phyloP scores from a whole-genome alignment of 2,329 filamentous ascomycete species.

The Hymenoscyphus occultus region DNA sequence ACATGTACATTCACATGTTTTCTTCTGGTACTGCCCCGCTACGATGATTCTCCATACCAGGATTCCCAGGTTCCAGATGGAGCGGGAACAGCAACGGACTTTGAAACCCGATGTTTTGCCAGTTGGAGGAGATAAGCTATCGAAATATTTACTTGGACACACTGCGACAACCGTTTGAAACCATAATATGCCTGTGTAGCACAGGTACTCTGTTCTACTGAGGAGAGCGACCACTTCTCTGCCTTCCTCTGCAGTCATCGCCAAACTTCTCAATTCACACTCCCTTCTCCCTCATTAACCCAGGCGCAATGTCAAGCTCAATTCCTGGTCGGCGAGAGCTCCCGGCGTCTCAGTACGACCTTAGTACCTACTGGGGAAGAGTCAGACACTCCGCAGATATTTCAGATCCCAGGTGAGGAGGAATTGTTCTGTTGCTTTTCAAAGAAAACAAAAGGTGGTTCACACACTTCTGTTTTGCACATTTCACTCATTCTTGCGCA shows the following conservation, averaged over 20 bases:
- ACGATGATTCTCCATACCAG: no score
- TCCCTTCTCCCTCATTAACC: not conserved
- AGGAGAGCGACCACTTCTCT: not conserved
- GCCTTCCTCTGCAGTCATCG: no score
- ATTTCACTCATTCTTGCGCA: not conserved
- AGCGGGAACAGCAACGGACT: no score
- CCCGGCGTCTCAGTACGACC: slow-evolving; percentile 87
- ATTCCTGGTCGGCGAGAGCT: slow-evolving; percentile 72
- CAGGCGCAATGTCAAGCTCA: slow-evolving; percentile 57
- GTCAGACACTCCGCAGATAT: slow-evolving; percentile 87
- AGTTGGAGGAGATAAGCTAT: not conserved
- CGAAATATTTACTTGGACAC: not conserved
- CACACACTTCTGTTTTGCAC: slow-evolving; percentile 17
- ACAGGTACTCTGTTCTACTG: not conserved
- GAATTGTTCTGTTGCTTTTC: slow-evolving; percentile 23
- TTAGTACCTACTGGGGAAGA: slow-evolving; percentile 91
- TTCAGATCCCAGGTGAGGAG: slow-evolving; percentile 87
- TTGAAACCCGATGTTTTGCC: no score
- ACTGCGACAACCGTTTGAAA: not conserved
- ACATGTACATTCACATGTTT: no score
- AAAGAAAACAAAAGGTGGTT: slow-evolving; percentile 25
- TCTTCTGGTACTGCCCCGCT: no score
- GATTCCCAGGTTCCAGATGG: no score
- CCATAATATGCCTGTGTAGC: not conserved
- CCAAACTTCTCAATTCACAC: not conserved